Evolutionary conservation across 371 early-diverging fungal genomes (phyloP).

Genomic region (Umbelopsis sp.): DNA sequence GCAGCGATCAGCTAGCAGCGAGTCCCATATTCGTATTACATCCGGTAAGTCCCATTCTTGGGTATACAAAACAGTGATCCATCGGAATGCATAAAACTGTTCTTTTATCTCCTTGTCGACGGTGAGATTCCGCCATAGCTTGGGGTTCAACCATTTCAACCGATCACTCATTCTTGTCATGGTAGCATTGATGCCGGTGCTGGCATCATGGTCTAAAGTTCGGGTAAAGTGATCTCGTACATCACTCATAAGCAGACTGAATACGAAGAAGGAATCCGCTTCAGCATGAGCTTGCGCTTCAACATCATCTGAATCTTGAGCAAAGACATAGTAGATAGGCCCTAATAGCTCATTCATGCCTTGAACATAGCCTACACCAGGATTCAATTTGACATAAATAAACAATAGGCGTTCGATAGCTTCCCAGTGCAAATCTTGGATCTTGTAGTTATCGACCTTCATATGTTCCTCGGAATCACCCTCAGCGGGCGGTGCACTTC

Average conservation of each 20-base stretch:
- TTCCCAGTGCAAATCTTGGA: conserved; percentile 81
- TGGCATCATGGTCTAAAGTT: conserved; percentile 63
- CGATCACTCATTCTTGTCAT: conserved; percentile 64
- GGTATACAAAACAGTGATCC: conserved; percentile 83
- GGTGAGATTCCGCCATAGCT: conserved; percentile 66
- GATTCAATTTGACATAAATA: conserved; percentile 84
- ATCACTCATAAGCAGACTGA: conserved; percentile 73
- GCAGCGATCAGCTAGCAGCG: conserved; percentile 71
- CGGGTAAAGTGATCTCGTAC: conserved; percentile 84
- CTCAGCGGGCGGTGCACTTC: not conserved
- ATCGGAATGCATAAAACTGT: conserved; percentile 83
- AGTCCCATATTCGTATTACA: conserved; percentile 86
- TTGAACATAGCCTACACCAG: conserved; percentile 88
- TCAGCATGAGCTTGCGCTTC: conserved; percentile 77
- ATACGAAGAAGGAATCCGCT: conserved; percentile 85
- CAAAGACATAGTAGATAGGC: conserved; percentile 84
- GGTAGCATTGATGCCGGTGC: conserved; percentile 65
- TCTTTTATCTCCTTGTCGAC: conserved; percentile 71
- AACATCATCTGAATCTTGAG: conserved; percentile 53
- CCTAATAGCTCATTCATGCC: conserved; percentile 91
- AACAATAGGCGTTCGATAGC: conserved; percentile 83
- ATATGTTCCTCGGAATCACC: conserved; percentile 17
- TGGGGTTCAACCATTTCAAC: conserved; percentile 60
- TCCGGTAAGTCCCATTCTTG: conserved; percentile 86
- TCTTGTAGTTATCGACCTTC: conserved; percentile 27